Evolutionary conservation across 192 early-diverging fungal species (phyloP).

Genomic region (Coemansia aciculifera): DNA sequence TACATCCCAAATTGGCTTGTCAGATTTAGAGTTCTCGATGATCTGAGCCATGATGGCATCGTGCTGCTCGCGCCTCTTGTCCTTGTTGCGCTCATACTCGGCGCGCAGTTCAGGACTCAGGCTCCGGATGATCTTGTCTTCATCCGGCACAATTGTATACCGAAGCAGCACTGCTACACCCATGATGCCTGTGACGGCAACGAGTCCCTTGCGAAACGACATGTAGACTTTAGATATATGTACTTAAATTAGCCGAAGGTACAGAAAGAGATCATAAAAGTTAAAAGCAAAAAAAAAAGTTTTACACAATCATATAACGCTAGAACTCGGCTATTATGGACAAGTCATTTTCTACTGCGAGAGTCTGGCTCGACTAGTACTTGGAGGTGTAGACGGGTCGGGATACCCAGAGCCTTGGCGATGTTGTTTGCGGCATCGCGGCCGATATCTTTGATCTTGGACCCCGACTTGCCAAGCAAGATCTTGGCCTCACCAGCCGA

Average conservation of each 20-base stretch:
- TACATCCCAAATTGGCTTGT: constrained; percentile 48
- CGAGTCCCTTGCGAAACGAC: constrained; percentile 23
- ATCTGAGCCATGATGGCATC: constrained; percentile 51
- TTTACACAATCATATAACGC: not conserved
- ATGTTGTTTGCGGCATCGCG: constrained; percentile 25
- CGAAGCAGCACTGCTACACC: constrained; percentile 40
- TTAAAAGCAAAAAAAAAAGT: not conserved
- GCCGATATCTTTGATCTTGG: constrained; percentile 25
- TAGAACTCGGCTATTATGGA: not conserved
- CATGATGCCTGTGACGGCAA: constrained; percentile 37
- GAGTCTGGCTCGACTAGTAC: constrained; percentile 43
- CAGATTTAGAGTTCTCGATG: constrained; percentile 45
- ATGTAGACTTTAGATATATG: not conserved
- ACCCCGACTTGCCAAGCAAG: constrained; percentile 34
- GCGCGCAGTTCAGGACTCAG: constrained; percentile 50
- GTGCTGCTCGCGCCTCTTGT: constrained; percentile 40
- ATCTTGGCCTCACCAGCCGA: constrained; percentile 41
- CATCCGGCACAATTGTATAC: constrained; percentile 50
- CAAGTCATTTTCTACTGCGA: constrained; percentile 16
- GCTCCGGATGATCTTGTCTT: constrained; percentile 36
- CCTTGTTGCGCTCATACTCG: constrained; percentile 45
- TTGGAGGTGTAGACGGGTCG: constrained; percentile 43
- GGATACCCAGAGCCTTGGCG: constrained; percentile 31
- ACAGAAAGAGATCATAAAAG: not conserved
- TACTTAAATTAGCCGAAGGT: not conserved